Conservation (phyloP, 1,139 yeast species). For the Scheffersomyces cryptocercus region DNA sequence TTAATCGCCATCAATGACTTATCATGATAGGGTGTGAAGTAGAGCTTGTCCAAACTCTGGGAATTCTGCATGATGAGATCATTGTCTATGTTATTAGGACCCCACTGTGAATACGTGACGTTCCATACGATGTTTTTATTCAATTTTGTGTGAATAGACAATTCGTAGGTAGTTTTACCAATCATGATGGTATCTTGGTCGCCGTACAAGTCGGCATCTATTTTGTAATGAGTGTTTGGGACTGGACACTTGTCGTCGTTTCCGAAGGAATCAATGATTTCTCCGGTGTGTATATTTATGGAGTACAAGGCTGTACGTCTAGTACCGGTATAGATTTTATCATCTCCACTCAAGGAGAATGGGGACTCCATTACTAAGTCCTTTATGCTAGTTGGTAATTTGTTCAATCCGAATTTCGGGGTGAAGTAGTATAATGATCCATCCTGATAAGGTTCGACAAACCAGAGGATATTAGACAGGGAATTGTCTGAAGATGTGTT, state of each 20-base stretch:
- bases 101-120: constrained; percentile 88
- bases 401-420: constrained; percentile 74
- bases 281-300: constrained; percentile 75
- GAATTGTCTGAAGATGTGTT: constrained; percentile 24
- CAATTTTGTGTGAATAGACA: constrained; percentile 51
- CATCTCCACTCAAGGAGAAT: constrained; percentile 75
- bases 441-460: constrained; percentile 87
- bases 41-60: constrained; percentile 65
- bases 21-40: constrained; percentile 84
- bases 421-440: constrained; percentile 87
- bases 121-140: constrained; percentile 75
- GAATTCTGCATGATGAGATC: constrained; percentile 58
- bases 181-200: constrained; percentile 39
- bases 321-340: constrained; percentile 86
- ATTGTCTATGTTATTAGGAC: constrained; percentile 82
- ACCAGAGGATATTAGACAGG: constrained; percentile 55
- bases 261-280: constrained; percentile 74
- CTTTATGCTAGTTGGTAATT: constrained; percentile 78
- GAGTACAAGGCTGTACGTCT: constrained; percentile 76
- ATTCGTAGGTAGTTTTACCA: constrained; percentile 52
- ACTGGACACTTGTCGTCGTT: constrained; percentile 34
- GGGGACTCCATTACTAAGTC: constrained; percentile 85
- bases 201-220: constrained; percentile 8
- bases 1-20: constrained; percentile 69
- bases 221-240: constrained; percentile 20